These are phyloP conservation scores for Babesia bovis DNA, from an alignment of 169 alveolate genomes.

Conservation along the genomic window DNA sequence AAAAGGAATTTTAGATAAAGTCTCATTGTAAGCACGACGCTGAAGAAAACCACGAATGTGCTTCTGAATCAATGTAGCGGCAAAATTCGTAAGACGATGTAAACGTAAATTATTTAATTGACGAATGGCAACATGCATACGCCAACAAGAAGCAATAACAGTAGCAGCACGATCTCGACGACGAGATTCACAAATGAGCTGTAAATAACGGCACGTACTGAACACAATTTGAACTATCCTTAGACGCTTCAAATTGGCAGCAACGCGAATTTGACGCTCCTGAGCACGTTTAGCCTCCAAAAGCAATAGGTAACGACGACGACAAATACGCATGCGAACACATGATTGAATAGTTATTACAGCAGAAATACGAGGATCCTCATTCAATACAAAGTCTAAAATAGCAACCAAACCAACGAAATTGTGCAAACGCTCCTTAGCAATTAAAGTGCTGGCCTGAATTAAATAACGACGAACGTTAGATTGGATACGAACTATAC, in stretches of 20 bases:
- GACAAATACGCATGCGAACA: slow-evolving; percentile 45
- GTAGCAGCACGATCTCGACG: slow-evolving; percentile 51
- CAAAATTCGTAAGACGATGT: slow-evolving; percentile 21
- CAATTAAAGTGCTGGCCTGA: slow-evolving; percentile 24
- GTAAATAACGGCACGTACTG: slow-evolving; percentile 3
- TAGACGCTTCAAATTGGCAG: slow-evolving; percentile 20
- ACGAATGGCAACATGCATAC: slow-evolving; percentile 54
- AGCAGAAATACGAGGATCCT: slow-evolving; percentile 31
- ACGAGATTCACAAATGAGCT: neutral
- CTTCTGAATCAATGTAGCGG: slow-evolving; percentile 68
- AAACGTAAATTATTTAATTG: slow-evolving; percentile 39
- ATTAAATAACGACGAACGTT: slow-evolving; percentile 41
- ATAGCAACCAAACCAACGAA: slow-evolving; percentile 42
- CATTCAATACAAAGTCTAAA: slow-evolving; percentile 24
- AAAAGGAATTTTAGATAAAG: slow-evolving; percentile 3
- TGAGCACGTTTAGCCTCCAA: slow-evolving; percentile 17
- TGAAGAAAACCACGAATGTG: slow-evolving; percentile 55
- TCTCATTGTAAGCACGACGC: slow-evolving; percentile 15
- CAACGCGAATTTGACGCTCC: slow-evolving; percentile 1
- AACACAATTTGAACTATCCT: slow-evolving; percentile 2
- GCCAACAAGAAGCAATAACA: slow-evolving; percentile 53
- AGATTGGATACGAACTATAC: slow-evolving; percentile 45
- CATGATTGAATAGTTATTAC: slow-evolving; percentile 38
- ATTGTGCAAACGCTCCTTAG: neutral
- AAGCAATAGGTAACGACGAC: slow-evolving; percentile 11